These are phyloP conservation scores for Angomonas deanei DNA, from an alignment of 208 protist genomes.

Conservation along the genomic window DNA sequence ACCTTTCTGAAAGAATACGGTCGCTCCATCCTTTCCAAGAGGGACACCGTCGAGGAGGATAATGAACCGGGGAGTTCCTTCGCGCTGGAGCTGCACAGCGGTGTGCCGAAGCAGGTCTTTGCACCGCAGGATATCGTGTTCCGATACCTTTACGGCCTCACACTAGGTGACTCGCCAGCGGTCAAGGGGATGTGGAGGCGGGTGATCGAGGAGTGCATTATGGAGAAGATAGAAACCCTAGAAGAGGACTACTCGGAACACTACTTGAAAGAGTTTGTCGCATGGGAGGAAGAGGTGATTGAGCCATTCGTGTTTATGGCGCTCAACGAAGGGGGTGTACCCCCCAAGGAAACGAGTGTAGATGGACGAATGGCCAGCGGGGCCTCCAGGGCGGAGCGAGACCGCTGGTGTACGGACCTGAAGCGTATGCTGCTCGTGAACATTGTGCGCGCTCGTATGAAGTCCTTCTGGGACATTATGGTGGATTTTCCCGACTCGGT, in stretches of 20 bases:
- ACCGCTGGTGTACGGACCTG: constrained; percentile 67
- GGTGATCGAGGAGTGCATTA: constrained; percentile 45
- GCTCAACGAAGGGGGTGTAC: constrained; percentile 22
- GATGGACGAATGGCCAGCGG: background rate
- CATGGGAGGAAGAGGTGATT: constrained; percentile 65
- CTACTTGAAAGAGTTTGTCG: constrained; percentile 38
- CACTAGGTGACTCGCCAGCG: constrained; percentile 41
- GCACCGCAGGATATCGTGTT: constrained; percentile 28
- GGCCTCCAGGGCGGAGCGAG: constrained; percentile 29
- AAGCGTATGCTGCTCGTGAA: constrained; percentile 41
- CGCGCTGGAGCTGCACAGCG: background rate
- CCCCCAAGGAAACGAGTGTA: background rate
- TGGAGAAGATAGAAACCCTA: constrained; percentile 32
- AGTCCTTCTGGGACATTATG: constrained; percentile 77
- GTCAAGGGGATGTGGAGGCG: constrained; percentile 55
- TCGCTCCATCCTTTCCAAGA: constrained; percentile 5
- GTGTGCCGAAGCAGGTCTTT: background rate
- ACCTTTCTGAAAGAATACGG: constrained; percentile 45
- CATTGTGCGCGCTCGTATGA: constrained; percentile 57
- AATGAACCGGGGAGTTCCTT: constrained; percentile 5
- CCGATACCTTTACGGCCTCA: constrained; percentile 55
- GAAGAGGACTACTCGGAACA: constrained; percentile 64
- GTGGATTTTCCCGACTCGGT: constrained; percentile 82
- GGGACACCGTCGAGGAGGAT: background rate
- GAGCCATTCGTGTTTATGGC: constrained; percentile 62